A percentile compares a stretch with the other conserved stretches of the same genome.
These are phyloP conservation scores for Termitomyces sp. DNA, from an alignment of 768 basidiomycete species.

Conservation along the genomic window DNA sequence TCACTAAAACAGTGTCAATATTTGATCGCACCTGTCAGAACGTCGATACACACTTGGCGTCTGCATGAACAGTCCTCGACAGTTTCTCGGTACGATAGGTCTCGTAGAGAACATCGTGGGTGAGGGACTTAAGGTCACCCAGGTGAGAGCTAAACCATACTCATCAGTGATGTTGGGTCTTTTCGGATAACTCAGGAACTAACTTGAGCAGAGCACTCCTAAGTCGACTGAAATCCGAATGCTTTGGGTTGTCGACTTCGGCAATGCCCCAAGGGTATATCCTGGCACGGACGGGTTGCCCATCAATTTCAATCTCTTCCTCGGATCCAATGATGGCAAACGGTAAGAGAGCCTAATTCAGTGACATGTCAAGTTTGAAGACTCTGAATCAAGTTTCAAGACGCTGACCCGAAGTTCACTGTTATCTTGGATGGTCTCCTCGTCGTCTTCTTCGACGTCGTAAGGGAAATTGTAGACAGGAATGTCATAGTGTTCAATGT, in stretches of 20 bases:
- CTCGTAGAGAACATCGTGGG: slow-evolving; percentile 92
- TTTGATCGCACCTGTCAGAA: background rate
- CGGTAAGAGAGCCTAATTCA: slow-evolving; percentile 78
- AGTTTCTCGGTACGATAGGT: slow-evolving; percentile 98
- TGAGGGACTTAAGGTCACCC: slow-evolving; percentile 90
- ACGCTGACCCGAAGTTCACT: slow-evolving; percentile 83
- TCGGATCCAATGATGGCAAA: slow-evolving; percentile 98
- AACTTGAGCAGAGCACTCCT: slow-evolving; percentile 90
- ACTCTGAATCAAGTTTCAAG: background rate
- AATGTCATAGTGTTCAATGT: slow-evolving; percentile 97
- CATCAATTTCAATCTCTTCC: slow-evolving; percentile 93
- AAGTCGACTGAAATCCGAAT: slow-evolving; percentile 96
- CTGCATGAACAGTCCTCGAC: slow-evolving; percentile 76
- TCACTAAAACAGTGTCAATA: slow-evolving; percentile 48
- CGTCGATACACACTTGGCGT: slow-evolving; percentile 57
- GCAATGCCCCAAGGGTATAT: slow-evolving; percentile 99
- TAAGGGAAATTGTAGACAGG: slow-evolving; percentile 99
- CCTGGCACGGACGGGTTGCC: slow-evolving; percentile 87
- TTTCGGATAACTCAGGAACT: slow-evolving; percentile 18
- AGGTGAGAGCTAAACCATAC: slow-evolving; percentile 72
- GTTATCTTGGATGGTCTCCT: slow-evolving; percentile 97
- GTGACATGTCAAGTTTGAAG: background rate
- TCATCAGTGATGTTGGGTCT: slow-evolving; percentile 10
- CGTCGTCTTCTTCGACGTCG: slow-evolving; percentile 98
- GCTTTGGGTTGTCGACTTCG: slow-evolving; percentile 98